Percentiles rank a stretch among this genome's conserved stretches.
Evolutionary conservation across 2,329 filamentous ascomycete genomes (phyloP).

Genomic region (Sporothrix variecibatus): DNA sequence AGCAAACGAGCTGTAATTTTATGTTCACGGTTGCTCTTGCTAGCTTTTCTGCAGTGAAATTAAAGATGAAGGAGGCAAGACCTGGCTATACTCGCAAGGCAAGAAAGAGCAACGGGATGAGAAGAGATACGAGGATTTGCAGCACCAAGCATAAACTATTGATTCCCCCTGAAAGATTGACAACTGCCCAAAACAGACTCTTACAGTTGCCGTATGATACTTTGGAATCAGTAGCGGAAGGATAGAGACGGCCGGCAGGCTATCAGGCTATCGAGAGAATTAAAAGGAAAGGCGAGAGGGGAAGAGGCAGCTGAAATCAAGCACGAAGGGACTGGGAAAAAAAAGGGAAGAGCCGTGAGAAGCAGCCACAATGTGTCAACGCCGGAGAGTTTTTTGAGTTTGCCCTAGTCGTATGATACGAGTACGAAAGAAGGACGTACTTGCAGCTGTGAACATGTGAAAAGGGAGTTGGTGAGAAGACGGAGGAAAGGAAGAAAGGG

Average conservation of each 20-base stretch:
- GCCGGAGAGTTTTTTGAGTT: not conserved
- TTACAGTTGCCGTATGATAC: not conserved
- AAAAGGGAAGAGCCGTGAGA: not conserved
- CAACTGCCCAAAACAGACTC: not conserved
- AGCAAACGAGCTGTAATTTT: not conserved
- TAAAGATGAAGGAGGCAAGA: not conserved
- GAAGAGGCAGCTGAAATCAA: not conserved
- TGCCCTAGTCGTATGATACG: not conserved
- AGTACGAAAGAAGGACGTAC: not conserved
- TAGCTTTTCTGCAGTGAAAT: not conserved
- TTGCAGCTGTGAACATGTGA: not conserved
- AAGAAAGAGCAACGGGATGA: too few species aligned
- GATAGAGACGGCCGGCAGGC: not conserved
- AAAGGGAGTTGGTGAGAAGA: not conserved
- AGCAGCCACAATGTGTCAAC: not conserved
- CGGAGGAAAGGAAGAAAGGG: not conserved
- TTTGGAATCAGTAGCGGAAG: not conserved
- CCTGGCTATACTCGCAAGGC: too few species aligned
- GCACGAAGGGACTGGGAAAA: not conserved
- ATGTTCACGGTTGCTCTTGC: not conserved
- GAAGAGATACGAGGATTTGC: too few species aligned
- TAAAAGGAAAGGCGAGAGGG: not conserved
- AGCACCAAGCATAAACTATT: too few species aligned
- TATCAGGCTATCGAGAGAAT: not conserved
- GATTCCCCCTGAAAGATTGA: too few species aligned